A percentile compares a stretch with the other conserved stretches of the same genome.
Conservation (phyloP, 1,284 basidiomycete genomes). For the Vanrija sp. region DNA sequence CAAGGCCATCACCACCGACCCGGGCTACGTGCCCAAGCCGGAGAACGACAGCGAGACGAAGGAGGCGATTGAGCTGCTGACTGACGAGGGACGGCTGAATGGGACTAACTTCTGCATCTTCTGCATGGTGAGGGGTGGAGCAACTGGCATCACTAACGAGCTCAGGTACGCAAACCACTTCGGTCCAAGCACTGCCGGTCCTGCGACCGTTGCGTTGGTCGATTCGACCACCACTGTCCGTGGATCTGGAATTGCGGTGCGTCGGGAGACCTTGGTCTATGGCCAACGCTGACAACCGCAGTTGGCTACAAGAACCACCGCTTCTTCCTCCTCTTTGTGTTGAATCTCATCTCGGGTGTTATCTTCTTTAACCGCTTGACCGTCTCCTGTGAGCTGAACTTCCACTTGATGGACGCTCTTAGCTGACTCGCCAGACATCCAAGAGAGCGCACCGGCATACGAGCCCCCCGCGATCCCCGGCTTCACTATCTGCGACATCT, state of each 20-base stretch:
- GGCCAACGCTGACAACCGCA: constrained; percentile 33
- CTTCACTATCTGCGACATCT: constrained; percentile 59
- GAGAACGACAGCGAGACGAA: constrained; percentile 73
- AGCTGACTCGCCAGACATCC: constrained; percentile 36
- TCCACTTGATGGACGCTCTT: background rate
- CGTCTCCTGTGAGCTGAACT: constrained; percentile 63
- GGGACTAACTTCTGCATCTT: constrained; percentile 93
- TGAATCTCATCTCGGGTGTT: constrained; percentile 76
- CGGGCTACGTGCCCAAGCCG: constrained; percentile 81
- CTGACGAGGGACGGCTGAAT: constrained; percentile 80
- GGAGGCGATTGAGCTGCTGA: constrained; percentile 82
- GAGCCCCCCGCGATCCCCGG: constrained; percentile 52
- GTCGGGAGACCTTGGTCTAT: constrained; percentile 33
- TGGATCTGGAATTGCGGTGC: constrained; percentile 99
- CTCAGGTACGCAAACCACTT: constrained; percentile 68
- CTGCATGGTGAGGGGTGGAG: constrained; percentile 60
- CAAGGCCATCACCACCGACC: constrained; percentile 79
- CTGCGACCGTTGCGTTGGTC: constrained; percentile 83
- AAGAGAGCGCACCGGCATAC: constrained; percentile 48
- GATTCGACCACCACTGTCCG: constrained; percentile 93
- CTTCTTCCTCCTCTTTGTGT: constrained; percentile 87
- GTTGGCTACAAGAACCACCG: constrained; percentile 95
- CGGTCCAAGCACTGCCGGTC: constrained; percentile 92
- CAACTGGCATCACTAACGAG: constrained; percentile 49
- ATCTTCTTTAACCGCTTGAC: constrained; percentile 74